Percentiles rank a stretch among this genome's conserved stretches.
Evolutionary conservation across 2,329 filamentous ascomycete genomes (phyloP).

Genomic region (Thielaviopsis punctulata): DNA sequence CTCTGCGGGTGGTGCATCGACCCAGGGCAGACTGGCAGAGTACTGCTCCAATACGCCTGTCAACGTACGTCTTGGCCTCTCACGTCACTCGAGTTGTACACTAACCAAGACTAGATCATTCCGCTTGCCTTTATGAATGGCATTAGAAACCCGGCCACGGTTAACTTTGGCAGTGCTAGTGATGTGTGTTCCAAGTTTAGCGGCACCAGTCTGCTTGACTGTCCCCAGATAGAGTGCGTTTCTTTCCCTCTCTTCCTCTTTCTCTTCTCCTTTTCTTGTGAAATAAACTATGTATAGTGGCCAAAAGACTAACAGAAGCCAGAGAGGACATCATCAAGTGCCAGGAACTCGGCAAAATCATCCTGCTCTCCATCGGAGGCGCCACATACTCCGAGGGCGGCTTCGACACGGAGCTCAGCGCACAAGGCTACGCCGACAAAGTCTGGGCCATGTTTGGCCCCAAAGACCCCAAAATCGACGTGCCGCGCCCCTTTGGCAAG

Average conservation of each 20-base stretch:
- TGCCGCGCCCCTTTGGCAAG: conserved; percentile 23
- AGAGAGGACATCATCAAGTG: conserved; percentile 28
- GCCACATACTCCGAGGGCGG: conserved; percentile 31
- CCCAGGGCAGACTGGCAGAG: conserved; percentile 36
- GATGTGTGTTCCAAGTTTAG: conserved; percentile 41
- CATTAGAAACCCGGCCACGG: conserved; percentile 33
- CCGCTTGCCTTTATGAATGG: conserved; percentile 45
- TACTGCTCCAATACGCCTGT: conserved; percentile 39
- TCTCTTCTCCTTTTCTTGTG: not conserved
- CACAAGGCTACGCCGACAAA: conserved; percentile 22
- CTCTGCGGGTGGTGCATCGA: conserved; percentile 21
- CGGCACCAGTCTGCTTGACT: conserved; percentile 40
- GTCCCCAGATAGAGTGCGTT: conserved; percentile 46
- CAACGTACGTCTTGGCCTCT: conserved; percentile 21
- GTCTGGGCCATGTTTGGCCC: conserved; percentile 24
- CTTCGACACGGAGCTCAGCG: conserved; percentile 27
- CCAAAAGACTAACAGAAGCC: not conserved
- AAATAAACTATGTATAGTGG: not conserved
- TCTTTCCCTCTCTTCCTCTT: conserved; percentile 5
- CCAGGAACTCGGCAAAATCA: conserved; percentile 24
- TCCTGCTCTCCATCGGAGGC: conserved; percentile 26
- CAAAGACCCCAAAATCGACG: conserved; percentile 16
- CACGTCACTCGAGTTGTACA: conserved; percentile 10
- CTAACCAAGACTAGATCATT: conserved; percentile 22
- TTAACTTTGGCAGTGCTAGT: conserved; percentile 50